Evolutionary conservation across 176 grass and related monocot species (phyloP).

Genomic region (Eremochloa ophiuroides): DNA sequence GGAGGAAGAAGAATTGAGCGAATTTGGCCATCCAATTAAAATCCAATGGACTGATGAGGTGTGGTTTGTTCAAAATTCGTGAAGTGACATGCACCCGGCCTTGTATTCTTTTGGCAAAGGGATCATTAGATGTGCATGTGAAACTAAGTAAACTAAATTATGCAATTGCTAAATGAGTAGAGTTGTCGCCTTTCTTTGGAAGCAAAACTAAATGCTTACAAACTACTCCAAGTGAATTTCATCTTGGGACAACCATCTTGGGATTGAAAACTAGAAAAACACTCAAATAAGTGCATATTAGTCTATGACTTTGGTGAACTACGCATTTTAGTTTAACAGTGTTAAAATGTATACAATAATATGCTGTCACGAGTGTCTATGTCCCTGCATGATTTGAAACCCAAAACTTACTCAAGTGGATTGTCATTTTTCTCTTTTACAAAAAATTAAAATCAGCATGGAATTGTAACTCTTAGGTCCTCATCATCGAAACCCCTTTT

Average conservation of each 20-base stretch:
- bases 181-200: not conserved
- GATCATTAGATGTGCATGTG: not conserved
- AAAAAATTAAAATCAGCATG: too few relatives aligned
- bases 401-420: too few relatives aligned
- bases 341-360: too few relatives aligned
- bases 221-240: not conserved
- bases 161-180: not conserved
- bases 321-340: too few relatives aligned
- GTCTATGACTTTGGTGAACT: too few relatives aligned
- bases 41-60: not conserved
- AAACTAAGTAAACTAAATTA: not conserved
- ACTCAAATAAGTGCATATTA: not conserved
- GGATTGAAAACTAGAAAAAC: not conserved
- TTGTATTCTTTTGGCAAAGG: not conserved
- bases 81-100: too few relatives aligned
- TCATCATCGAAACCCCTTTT: not conserved
- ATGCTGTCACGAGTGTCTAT: too few relatives aligned
- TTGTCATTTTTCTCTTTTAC: too few relatives aligned
- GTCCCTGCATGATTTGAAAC: too few relatives aligned
- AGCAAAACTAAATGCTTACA: not conserved
- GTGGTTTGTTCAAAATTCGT: not conserved
- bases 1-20: too few relatives aligned
- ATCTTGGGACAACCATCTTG: not conserved
- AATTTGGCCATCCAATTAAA: too few relatives aligned
- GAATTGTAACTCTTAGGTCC: not conserved